Conservation (phyloP, 2,329 filamentous ascomycete species). For the Ophiostoma himal-ulmi region DNA sequence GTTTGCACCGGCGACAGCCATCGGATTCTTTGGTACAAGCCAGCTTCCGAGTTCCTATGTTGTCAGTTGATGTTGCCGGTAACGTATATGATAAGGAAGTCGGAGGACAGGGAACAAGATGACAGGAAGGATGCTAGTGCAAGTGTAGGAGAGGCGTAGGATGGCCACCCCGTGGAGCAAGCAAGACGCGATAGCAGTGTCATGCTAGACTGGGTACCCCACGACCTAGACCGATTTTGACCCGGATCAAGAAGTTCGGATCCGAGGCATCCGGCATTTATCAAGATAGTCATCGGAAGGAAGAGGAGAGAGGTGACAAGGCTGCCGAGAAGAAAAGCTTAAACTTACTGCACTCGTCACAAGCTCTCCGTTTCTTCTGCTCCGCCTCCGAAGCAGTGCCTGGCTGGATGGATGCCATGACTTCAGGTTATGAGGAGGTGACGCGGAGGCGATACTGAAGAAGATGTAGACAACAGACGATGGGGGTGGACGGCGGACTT, state of each 20-base stretch:
- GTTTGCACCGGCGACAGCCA: conserved; percentile 54
- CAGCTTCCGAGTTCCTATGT: conserved; percentile 55
- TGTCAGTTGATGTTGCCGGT: neutral
- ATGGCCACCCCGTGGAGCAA: neutral
- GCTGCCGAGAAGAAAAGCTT: neutral
- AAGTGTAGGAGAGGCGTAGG: neutral
- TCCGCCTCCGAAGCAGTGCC: conserved; percentile 11
- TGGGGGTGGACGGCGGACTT: neutral
- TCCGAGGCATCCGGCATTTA: neutral
- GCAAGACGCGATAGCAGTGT: neutral
- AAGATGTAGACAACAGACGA: neutral
- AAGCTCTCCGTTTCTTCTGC: conserved; percentile 52
- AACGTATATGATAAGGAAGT: neutral
- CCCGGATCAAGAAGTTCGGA: neutral
- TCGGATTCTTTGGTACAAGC: conserved; percentile 58
- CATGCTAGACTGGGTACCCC: neutral
- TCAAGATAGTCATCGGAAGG: neutral
- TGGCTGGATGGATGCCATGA: conserved; percentile 1
- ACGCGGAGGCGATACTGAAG: neutral
- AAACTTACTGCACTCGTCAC: conserved; percentile 62
- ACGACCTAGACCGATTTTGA: neutral
- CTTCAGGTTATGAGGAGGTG: neutral
- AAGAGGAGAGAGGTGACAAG: neutral
- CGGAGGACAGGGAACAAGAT: neutral
- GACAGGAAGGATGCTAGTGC: neutral